phyloP scores from a whole-genome alignment of 768 basidiomycete genomes.

The Serendipita vermifera region DNA sequence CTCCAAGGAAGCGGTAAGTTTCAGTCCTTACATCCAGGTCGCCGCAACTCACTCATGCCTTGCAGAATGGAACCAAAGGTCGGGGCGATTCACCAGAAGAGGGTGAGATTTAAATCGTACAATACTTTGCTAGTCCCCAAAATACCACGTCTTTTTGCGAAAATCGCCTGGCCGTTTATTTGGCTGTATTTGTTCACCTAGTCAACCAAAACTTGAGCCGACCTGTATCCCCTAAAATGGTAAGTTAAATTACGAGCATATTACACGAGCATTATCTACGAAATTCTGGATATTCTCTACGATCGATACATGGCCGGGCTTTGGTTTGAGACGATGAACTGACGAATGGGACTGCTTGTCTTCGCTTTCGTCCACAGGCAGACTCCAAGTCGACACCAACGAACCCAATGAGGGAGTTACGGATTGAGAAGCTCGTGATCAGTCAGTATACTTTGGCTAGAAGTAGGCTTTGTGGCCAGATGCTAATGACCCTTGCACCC shows the following conservation, averaged over 20 bases:
- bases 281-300: too few relatives aligned
- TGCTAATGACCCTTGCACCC: neutral
- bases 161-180: too few relatives aligned
- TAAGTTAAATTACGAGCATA: too few relatives aligned
- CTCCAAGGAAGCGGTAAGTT: slow-evolving; percentile 22
- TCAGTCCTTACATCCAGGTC: slow-evolving; percentile 32
- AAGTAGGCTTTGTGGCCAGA: slow-evolving; percentile 7
- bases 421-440: slow-evolving; percentile 98
- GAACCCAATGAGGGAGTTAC: slow-evolving; percentile 93
- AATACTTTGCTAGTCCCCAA: too few relatives aligned
- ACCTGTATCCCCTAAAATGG: too few relatives aligned
- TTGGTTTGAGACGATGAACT: too few relatives aligned
- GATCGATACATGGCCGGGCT: too few relatives aligned
- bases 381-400: slow-evolving; percentile 78
- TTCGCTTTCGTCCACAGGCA: slow-evolving; percentile 44
- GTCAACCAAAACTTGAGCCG: too few relatives aligned
- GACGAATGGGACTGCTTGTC: too few relatives aligned
- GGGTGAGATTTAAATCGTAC: slow-evolving; percentile 53
- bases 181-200: too few relatives aligned
- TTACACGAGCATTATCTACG: too few relatives aligned
- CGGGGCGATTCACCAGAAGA: slow-evolving; percentile 71
- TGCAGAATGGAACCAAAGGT: slow-evolving; percentile 41
- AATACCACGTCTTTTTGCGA: too few relatives aligned
- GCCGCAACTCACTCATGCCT: slow-evolving; percentile 41
- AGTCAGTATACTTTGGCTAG: slow-evolving; percentile 49